Percentiles rank a stretch among this genome's conserved stretches.
Conservation (phyloP, 371 early-diverging fungal species). For the Smittium culicis region DNA sequence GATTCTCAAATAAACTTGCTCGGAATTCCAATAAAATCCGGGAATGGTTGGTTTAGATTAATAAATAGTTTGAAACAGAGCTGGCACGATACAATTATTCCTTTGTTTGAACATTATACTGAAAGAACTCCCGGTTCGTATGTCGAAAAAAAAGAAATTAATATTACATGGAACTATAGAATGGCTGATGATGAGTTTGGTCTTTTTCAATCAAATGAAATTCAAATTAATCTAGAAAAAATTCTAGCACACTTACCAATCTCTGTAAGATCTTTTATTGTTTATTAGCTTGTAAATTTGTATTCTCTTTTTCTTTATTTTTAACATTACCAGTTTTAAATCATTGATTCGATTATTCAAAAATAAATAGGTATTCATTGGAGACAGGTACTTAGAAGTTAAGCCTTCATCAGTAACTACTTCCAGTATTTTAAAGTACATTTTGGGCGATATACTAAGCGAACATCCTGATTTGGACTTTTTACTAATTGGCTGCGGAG, state of each 20-base stretch:
- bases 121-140: slow-evolving; percentile 89
- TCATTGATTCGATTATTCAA: too few species aligned
- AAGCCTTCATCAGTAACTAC: slow-evolving; percentile 86
- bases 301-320: too few species aligned
- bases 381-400: slow-evolving; percentile 88
- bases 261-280: slow-evolving; percentile 34
- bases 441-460: slow-evolving; percentile 52
- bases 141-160: slow-evolving; percentile 83
- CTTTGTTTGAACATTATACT: slow-evolving; percentile 83
- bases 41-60: slow-evolving; percentile 58
- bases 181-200: slow-evolving; percentile 81
- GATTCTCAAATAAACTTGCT: slow-evolving; percentile 8
- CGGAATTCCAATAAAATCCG: slow-evolving; percentile 26
- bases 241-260: slow-evolving; percentile 83
- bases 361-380: slow-evolving; percentile 43
- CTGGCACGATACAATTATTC: slow-evolving; percentile 82
- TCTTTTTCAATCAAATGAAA: slow-evolving; percentile 73
- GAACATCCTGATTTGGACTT: slow-evolving; percentile 37
- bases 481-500: slow-evolving; percentile 78
- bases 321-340: too few species aligned
- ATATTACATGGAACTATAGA: slow-evolving; percentile 86
- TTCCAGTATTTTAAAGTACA: slow-evolving; percentile 69
- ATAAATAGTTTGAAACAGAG: slow-evolving; percentile 67
- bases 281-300: neutral
- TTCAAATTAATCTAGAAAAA: slow-evolving; percentile 88